These are phyloP conservation scores for Globisporangium echinulatum DNA, from an alignment of 352 stramenopile genomes.

Conservation along the genomic window DNA sequence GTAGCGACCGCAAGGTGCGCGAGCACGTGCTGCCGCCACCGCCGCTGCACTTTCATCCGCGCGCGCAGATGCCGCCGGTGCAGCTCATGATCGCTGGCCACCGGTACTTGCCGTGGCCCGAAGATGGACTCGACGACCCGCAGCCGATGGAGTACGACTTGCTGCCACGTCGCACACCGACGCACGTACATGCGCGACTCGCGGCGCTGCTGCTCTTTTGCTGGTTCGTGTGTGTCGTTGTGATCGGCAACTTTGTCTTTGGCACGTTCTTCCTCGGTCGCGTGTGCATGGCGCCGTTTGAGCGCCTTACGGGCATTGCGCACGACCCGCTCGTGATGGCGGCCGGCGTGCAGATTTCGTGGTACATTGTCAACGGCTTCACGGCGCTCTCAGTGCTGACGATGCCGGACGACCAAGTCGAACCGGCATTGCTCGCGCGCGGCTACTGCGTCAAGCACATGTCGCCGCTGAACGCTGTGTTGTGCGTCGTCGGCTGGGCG, in stretches of 20 bases:
- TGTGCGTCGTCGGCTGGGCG: conserved; percentile 52
- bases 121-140: conserved; percentile 70
- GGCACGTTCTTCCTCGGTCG: conserved; percentile 63
- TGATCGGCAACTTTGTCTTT: conserved; percentile 61
- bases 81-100: conserved; percentile 63
- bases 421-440: conserved; percentile 42
- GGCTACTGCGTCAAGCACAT: conserved; percentile 72
- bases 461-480: conserved; percentile 40
- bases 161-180: conserved; percentile 42
- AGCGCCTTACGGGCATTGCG: conserved; percentile 56
- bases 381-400: conserved; percentile 55
- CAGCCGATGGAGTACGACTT: conserved; percentile 68
- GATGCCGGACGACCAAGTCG: conserved; percentile 54
- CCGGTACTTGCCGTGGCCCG: conserved; percentile 77
- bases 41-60: conserved; percentile 78
- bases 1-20: conserved; percentile 20
- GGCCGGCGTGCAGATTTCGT: conserved; percentile 66
- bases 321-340: conserved; percentile 76
- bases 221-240: conserved; percentile 52
- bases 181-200: conserved; percentile 48
- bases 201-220: conserved; percentile 41
- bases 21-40: conserved; percentile 54
- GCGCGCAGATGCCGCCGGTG: conserved; percentile 56
- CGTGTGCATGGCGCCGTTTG: conserved; percentile 60
- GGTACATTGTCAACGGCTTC: conserved; percentile 63